Conservation (phyloP, 768 basidiomycete species). For the Boletus barrowsii region DNA sequence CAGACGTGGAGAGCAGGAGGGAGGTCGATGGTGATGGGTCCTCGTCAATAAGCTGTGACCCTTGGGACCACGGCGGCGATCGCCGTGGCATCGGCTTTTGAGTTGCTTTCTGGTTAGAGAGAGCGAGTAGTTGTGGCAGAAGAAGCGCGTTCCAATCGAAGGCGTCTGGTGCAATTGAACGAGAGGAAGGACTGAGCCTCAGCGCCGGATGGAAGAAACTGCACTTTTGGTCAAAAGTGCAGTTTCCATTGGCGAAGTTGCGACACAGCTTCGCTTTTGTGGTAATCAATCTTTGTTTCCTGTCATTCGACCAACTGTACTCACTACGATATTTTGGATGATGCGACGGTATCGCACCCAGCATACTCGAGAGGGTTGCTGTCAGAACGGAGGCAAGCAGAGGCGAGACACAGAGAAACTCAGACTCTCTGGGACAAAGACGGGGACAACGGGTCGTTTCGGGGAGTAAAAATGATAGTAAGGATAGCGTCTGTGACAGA, state of each 20-base stretch:
- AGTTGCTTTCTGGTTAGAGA: constrained; percentile 6
- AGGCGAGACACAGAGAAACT: neutral
- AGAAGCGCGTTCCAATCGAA: constrained; percentile 18
- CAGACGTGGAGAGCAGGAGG: constrained; percentile 23
- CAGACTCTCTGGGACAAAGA: neutral
- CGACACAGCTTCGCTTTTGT: constrained; percentile 37
- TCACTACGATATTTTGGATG: constrained; percentile 33
- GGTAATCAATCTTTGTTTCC: neutral
- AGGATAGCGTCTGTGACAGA: constrained; percentile 21
- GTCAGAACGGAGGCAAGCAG: neutral
- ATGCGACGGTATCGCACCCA: constrained; percentile 7
- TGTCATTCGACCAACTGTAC: constrained; percentile 10
- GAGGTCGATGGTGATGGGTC: constrained; percentile 17
- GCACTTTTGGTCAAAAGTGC: constrained; percentile 37
- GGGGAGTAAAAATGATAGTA: constrained; percentile 6
- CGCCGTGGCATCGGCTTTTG: neutral
- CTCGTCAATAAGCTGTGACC: constrained; percentile 14
- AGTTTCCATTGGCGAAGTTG: constrained; percentile 34
- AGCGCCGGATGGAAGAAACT: constrained; percentile 35
- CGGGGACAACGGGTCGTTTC: neutral
- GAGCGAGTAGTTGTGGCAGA: constrained; percentile 12
- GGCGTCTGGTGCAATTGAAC: constrained; percentile 14
- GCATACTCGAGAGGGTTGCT: constrained; percentile 8
- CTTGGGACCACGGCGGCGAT: constrained; percentile 8
- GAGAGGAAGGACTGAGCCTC: constrained; percentile 11